Conservation (phyloP, 352 stramenopile species). For the Pythium sp. region DNA sequence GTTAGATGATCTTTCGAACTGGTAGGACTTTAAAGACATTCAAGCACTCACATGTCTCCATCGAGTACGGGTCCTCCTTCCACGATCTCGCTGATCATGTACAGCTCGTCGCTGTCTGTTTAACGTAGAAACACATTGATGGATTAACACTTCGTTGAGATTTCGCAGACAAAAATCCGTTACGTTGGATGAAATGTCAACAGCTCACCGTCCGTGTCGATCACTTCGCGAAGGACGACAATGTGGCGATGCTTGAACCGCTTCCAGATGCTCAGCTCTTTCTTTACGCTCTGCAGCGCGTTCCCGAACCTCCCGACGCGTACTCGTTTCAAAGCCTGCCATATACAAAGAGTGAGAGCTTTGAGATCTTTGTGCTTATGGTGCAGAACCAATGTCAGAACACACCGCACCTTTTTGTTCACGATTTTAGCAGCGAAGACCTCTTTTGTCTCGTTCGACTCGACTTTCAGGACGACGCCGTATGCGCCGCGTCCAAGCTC, state of each 20-base stretch:
- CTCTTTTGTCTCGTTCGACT: conserved; percentile 67
- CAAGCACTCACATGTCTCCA: conserved; percentile 45
- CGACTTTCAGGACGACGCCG: conserved; percentile 62
- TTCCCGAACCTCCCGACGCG: conserved; percentile 72
- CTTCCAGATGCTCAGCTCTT: conserved; percentile 97
- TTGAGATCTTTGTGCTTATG: not conserved
- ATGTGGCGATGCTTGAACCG: conserved; percentile 95
- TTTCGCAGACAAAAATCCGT: too few species aligned
- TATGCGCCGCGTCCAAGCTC: conserved; percentile 76
- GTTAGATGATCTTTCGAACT: not conserved
- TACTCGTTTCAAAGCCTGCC: conserved; percentile 47
- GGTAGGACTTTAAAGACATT: too few species aligned
- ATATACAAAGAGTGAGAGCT: not conserved
- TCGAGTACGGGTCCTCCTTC: conserved; percentile 70
- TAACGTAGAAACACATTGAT: too few species aligned
- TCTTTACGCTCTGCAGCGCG: conserved; percentile 80
- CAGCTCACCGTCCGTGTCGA: conserved; percentile 73
- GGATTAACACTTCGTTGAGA: too few species aligned
- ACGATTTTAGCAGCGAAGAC: conserved; percentile 74
- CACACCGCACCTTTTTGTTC: conserved; percentile 49
- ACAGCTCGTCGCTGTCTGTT: conserved; percentile 71
- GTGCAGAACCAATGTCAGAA: not conserved
- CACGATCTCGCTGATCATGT: conserved; percentile 83
- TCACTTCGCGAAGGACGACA: conserved; percentile 93
- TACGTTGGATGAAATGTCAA: too few species aligned